Evolutionary conservation across 768 basidiomycete genomes (phyloP), one percentile per base, ranked within the genome.

Genomic region (Favolaschia claudopus): DNA sequence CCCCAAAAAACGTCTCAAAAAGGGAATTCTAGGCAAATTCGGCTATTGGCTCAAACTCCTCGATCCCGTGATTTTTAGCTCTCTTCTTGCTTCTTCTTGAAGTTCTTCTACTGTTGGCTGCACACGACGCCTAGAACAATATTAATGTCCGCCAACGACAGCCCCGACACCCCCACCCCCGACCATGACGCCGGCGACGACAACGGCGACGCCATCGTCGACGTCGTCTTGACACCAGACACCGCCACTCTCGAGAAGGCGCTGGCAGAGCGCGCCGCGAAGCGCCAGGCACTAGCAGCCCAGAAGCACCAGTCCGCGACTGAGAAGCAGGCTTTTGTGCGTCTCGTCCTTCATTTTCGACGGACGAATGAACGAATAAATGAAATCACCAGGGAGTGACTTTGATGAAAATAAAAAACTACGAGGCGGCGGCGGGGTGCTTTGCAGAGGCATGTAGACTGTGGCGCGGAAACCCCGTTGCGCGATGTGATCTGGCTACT

Each of bases 151-250:
- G 51, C 10, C 25, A 45, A 46, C 38, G 38, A n/a, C 19, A 22
- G 24, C 15, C 19, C 38, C 38, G 38, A 39, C 15, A 20, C 38
- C 32, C 42, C 44, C 5, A 52, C 48, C 43, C 39, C 25, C 15
- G 46, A 15, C 15, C 54, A 61, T 44, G 44, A 43, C n/a, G n/a
- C n/a, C 1, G 60, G 44, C n/a, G 56, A 55, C 5, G 58, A 55
- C 43, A 47, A 32, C 15, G 46, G n/a, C 15, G 60, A 61, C 49
- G 44, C 54, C n/a, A n/a, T n/a, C 1, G 60, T 50, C n/a, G 56
- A 55, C 36, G 60, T 61, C 54, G 60, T 61, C 60, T 52, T 61
- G 60, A 61, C 60, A 52, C 39, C 60, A 15, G 62, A 63, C 57
- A 51, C 52, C 40, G 62, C 56, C 56, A 55, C 62, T 7, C 22